Percentiles rank a stretch among this genome's conserved stretches.
Conservation (phyloP, 805 yeast genomes). For the Ogataea thermomethanolica region DNA sequence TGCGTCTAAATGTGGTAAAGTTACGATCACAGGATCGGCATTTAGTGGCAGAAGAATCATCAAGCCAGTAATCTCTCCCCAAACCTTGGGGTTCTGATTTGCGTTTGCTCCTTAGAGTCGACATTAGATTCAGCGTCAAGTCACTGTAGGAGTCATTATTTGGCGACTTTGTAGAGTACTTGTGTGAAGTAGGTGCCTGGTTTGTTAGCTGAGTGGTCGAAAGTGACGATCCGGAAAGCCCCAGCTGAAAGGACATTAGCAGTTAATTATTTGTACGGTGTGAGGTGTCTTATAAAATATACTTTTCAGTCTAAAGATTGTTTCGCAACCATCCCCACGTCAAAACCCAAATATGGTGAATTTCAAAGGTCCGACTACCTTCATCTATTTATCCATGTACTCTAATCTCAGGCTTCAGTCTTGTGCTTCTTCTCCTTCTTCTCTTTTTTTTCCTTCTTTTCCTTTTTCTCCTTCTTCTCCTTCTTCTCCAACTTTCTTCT, state of each 20-base stretch:
- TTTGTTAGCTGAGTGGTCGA: constrained; percentile 26
- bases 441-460: constrained; percentile 8
- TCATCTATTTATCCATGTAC: constrained; percentile 12
- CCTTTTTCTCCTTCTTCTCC: background rate
- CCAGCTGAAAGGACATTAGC: constrained; percentile 6
- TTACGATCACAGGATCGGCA: constrained; percentile 79
- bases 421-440: constrained; percentile 20
- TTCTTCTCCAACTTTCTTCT: constrained; percentile 3
- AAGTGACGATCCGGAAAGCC: constrained; percentile 22
- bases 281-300: no score
- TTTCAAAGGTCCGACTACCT: no score
- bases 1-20: constrained; percentile 82
- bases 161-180: constrained; percentile 4
- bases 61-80: constrained; percentile 90
- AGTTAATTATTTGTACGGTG: no score
- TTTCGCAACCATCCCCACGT: no score
- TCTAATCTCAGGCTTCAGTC: constrained; percentile 25
- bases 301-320: no score
- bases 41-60: constrained; percentile 85
- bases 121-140: constrained; percentile 23
- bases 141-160: constrained; percentile 22
- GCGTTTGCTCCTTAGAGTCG: constrained; percentile 20
- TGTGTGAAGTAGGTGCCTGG: constrained; percentile 17
- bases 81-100: constrained; percentile 39
- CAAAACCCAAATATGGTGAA: no score